These are phyloP conservation scores for Kodamaea leandrae DNA, from an alignment of 805 yeast species.

Conservation along the genomic window DNA sequence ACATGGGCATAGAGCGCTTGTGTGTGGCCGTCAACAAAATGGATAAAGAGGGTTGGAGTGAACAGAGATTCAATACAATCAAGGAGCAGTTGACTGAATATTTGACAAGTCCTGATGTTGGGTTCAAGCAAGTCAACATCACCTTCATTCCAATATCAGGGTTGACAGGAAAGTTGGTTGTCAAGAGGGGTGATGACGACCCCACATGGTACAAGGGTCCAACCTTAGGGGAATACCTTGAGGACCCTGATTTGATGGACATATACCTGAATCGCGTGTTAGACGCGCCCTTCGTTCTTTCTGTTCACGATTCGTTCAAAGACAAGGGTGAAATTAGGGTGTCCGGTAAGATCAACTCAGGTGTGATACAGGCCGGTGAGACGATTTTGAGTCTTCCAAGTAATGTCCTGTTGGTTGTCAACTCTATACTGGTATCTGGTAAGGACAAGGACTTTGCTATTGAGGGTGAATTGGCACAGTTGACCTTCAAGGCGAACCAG, in stretches of 20 bases:
- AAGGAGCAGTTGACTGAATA: conserved; percentile 47
- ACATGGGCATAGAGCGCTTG: conserved; percentile 60
- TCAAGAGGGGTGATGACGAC: conserved; percentile 37
- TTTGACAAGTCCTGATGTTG: conserved; percentile 48
- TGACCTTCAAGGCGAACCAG: conserved; percentile 44
- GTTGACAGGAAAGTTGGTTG: conserved; percentile 63
- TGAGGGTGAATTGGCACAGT: conserved; percentile 62
- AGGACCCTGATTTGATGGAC: conserved; percentile 24
- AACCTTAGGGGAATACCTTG: conserved; percentile 42
- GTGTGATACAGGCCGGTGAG: conserved; percentile 70
- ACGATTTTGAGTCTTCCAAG: conserved; percentile 57
- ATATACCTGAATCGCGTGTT: conserved; percentile 13
- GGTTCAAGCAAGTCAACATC: conserved; percentile 43
- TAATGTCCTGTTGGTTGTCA: conserved; percentile 42
- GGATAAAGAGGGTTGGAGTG: conserved; percentile 60
- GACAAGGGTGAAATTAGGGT: conserved; percentile 48
- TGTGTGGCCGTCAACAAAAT: conserved; percentile 69
- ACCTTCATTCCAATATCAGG: conserved; percentile 70
- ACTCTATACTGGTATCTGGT: conserved; percentile 32
- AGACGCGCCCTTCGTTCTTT: conserved; percentile 50
- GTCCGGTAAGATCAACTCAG: conserved; percentile 66
- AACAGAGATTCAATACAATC: conserved; percentile 52
- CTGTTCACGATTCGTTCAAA: conserved; percentile 61
- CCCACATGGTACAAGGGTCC: conserved; percentile 49
- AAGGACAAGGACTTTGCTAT: conserved; percentile 47